Evolutionary conservation across 2,329 filamentous ascomycete species (phyloP).

Genomic region (Fonsecaea multimorphosa): DNA sequence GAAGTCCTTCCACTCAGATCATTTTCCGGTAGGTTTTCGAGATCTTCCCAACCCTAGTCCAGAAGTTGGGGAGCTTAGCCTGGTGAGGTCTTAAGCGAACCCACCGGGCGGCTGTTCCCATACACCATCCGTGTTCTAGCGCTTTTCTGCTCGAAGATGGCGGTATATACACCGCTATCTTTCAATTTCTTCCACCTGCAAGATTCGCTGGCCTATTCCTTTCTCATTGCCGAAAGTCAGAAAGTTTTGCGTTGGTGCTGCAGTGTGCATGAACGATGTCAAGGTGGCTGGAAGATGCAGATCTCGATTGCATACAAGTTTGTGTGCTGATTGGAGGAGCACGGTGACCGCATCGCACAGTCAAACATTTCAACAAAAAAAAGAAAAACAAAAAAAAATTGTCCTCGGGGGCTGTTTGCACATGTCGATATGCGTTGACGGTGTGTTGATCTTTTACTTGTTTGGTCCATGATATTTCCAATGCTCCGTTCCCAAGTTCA

Average conservation of each 20-base stretch:
- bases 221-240: constrained; percentile 3
- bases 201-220: constrained; percentile 2
- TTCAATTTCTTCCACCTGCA: not conserved
- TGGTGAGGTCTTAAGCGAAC: constrained; percentile 13
- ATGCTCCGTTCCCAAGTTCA: not conserved
- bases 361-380: constrained; percentile 14
- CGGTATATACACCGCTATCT: constrained; percentile 31
- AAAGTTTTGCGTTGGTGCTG: not conserved
- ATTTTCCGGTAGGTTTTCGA: constrained; percentile 14
- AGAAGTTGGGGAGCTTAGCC: not conserved
- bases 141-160: constrained; percentile 11
- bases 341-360: constrained; percentile 17
- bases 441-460: constrained; percentile 13
- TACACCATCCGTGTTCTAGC: constrained; percentile 19
- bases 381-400: not conserved
- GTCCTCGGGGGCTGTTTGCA: not conserved
- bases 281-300: constrained; percentile 17
- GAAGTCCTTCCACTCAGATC: not conserved
- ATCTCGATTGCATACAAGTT: not conserved
- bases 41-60: constrained; percentile 17
- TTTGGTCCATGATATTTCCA: constrained; percentile 3
- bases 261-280: constrained; percentile 8
- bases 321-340: not conserved
- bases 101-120: constrained; percentile 22
- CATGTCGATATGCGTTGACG: constrained; percentile 9